These are phyloP conservation scores for Stephanodiscus triporus DNA, from an alignment of 108 stramenopile genomes.

Conservation along the genomic window DNA sequence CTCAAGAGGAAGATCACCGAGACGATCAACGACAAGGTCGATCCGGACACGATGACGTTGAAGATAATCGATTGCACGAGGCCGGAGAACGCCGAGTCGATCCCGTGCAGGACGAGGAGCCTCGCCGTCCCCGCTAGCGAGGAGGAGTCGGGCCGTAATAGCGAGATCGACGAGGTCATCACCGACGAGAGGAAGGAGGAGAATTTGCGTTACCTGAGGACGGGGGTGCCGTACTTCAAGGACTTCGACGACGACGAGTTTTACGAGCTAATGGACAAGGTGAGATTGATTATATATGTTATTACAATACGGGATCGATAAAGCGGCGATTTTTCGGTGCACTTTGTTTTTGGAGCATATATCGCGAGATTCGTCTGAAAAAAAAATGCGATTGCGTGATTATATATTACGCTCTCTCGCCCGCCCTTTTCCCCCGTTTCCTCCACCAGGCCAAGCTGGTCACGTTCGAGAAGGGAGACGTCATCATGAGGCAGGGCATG, in stretches of 20 bases:
- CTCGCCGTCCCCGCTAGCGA: slow-evolving; percentile 17
- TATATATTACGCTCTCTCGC: neutral
- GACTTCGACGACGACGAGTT: slow-evolving; percentile 74
- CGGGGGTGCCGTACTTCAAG: slow-evolving; percentile 61
- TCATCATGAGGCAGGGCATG: slow-evolving; percentile 85
- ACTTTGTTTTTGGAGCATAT: neutral
- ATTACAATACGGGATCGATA: too few relatives aligned
- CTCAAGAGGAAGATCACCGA: slow-evolving; percentile 76
- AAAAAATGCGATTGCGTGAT: too few relatives aligned
- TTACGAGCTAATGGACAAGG: slow-evolving; percentile 59
- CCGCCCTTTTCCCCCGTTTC: neutral
- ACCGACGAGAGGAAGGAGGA: slow-evolving; percentile 56
- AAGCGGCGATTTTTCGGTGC: neutral
- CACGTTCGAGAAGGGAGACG: slow-evolving; percentile 73
- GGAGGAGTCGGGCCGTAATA: slow-evolving; percentile 16
- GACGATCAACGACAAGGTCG: slow-evolving; percentile 67
- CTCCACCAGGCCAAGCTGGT: slow-evolving; percentile 55
- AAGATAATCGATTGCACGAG: slow-evolving; percentile 40
- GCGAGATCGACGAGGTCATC: slow-evolving; percentile 54
- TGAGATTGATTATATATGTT: too few relatives aligned
- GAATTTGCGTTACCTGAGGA: slow-evolving; percentile 55
- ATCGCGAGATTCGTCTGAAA: neutral
- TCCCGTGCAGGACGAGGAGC: slow-evolving; percentile 43
- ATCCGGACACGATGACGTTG: slow-evolving; percentile 53
- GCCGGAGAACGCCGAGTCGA: slow-evolving; percentile 39